phyloP scores from a whole-genome alignment of 345 rosid species.

The rapeseed (Brassica napus) region DNA sequence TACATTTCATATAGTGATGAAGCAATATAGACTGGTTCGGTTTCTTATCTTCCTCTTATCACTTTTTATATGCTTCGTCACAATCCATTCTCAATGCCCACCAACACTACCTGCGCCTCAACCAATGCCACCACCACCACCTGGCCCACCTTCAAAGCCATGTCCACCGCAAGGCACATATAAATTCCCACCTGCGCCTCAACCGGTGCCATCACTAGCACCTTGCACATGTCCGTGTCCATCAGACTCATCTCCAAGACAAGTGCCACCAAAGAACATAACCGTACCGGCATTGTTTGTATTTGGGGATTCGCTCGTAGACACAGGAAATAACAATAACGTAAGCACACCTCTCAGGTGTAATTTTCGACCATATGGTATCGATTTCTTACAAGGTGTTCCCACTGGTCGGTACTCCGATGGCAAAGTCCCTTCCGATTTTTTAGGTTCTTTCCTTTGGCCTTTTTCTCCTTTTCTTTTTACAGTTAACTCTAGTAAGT shows the following conservation, averaged over 20 bases:
- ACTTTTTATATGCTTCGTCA: not conserved
- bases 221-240: not conserved
- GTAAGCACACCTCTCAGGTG: not conserved
- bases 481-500: not conserved
- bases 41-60: not conserved
- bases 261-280: not conserved
- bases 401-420: not conserved
- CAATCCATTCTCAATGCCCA: constrained; percentile 2
- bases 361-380: constrained; percentile 3
- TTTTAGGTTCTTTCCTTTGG: not conserved
- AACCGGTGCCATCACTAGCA: not conserved
- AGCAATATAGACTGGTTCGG: not conserved
- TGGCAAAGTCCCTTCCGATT: constrained; percentile 2
- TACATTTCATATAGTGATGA: not conserved
- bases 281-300: not conserved
- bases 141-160: not conserved
- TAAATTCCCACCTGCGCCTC: not conserved
- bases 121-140: not conserved
- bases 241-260: not conserved
- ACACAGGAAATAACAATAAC: constrained; percentile 9
- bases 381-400: not conserved
- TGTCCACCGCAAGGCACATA: not conserved
- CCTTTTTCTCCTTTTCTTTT: not conserved
- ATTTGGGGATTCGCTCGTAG: constrained; percentile 4
- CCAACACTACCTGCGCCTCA: not conserved